Evolutionary conservation across 768 basidiomycete species (phyloP).

Genomic region (Pholiota conissans): DNA sequence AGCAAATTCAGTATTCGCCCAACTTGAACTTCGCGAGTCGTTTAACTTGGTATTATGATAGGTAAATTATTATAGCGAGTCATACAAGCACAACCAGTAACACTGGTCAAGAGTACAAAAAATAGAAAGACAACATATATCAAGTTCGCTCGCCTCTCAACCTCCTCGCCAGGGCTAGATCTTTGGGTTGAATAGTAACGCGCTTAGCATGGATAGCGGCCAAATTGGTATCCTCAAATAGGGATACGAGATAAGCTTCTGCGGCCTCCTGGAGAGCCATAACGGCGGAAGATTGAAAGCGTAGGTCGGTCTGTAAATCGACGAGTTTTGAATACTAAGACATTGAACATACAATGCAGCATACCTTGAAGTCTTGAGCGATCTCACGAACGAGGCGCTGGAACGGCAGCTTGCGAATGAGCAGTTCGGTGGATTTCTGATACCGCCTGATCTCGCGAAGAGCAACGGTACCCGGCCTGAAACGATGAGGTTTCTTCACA

Average conservation of each 20-base stretch:
- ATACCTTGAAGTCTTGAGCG: constrained; percentile 77
- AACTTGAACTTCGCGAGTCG: not conserved
- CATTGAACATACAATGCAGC: constrained; percentile 4
- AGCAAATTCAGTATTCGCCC: no score
- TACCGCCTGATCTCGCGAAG: constrained; percentile 72
- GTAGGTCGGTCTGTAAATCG: constrained; percentile 59
- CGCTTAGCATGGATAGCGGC: constrained; percentile 63
- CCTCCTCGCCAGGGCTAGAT: constrained; percentile 51
- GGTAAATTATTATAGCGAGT: constrained; percentile 9
- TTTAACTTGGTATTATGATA: not conserved
- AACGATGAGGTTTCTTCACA: constrained; percentile 83
- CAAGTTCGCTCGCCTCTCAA: constrained; percentile 36
- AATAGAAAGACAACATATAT: constrained; percentile 10
- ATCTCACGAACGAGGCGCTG: constrained; percentile 79
- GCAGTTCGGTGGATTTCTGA: constrained; percentile 63
- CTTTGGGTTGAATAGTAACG: constrained; percentile 63
- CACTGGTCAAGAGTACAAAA: constrained; percentile 3
- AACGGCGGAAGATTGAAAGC: constrained; percentile 73
- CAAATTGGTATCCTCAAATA: constrained; percentile 70
- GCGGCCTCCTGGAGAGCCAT: constrained; percentile 69
- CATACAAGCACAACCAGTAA: constrained; percentile 8
- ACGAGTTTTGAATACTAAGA: not conserved
- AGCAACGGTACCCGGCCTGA: constrained; percentile 78
- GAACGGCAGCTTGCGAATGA: constrained; percentile 68
- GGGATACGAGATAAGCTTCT: constrained; percentile 71